Conservation (phyloP, 2,329 filamentous ascomycete species). For the Phialocephala sp. region DNA sequence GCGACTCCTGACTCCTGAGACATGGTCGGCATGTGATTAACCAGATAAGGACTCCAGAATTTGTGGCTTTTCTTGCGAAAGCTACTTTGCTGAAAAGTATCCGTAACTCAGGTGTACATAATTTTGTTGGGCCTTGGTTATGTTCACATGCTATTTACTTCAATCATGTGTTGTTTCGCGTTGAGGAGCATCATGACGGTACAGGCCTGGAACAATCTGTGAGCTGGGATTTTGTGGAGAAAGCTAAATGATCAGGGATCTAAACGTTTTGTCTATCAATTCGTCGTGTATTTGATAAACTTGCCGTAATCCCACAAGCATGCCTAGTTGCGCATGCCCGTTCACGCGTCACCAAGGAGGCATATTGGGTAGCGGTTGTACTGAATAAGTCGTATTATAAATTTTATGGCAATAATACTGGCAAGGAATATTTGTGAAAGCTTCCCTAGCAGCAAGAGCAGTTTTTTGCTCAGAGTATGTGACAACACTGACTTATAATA, state of each 20-base stretch:
- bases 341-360: background rate
- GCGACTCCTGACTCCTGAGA: background rate
- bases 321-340: background rate
- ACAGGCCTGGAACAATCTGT: conserved; percentile 1
- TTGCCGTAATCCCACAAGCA: background rate
- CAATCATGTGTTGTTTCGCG: background rate
- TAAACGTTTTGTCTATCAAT: background rate
- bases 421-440: conserved; percentile 1
- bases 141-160: conserved; percentile 4
- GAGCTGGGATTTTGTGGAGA: background rate
- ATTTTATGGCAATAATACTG: background rate
- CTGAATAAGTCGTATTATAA: background rate
- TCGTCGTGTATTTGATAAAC: background rate
- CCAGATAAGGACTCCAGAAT: too few species aligned
- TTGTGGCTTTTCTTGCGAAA: too few species aligned
- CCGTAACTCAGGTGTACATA: too few species aligned
- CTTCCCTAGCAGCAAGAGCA: background rate
- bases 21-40: conserved; percentile 1
- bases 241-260: background rate
- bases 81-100: too few species aligned
- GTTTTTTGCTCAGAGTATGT: conserved; percentile 14
- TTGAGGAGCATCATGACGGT: conserved; percentile 5
- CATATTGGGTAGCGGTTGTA: background rate
- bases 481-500: conserved; percentile 13
- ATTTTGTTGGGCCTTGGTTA: background rate